These are phyloP conservation scores for Pholiota microspora DNA, from an alignment of 768 basidiomycete species.

Conservation along the genomic window DNA sequence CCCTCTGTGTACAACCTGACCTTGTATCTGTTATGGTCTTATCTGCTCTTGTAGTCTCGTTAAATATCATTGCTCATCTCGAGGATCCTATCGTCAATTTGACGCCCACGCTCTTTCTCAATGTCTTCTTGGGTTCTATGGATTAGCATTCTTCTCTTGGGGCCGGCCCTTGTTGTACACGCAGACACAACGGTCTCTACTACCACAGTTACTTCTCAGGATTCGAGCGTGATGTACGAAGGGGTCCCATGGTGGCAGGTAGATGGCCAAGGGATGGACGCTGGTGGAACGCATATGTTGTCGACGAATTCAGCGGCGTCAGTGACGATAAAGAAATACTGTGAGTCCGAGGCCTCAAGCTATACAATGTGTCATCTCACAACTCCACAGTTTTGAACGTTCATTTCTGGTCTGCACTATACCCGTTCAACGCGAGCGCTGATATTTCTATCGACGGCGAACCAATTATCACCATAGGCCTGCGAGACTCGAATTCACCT, in stretches of 20 bases:
- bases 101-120: too few relatives aligned
- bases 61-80: too few relatives aligned
- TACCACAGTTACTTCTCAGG: background rate
- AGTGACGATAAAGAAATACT: background rate
- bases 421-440: background rate
- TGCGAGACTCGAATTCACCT: conserved; percentile 13
- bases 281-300: background rate
- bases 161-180: too few relatives aligned
- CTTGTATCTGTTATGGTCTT: too few relatives aligned
- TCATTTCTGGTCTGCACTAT: background rate
- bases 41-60: too few relatives aligned
- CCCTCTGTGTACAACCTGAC: too few relatives aligned
- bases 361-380: background rate
- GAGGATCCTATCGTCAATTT: too few relatives aligned
- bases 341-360: background rate
- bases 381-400: background rate
- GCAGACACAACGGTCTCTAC: too few relatives aligned
- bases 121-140: too few relatives aligned
- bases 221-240: background rate
- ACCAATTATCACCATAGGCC: conserved; percentile 23
- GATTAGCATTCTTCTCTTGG: too few relatives aligned
- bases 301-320: background rate
- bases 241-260: background rate
- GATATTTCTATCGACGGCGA: background rate
- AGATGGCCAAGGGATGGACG: background rate